These are phyloP conservation scores for Talaromyces pinophilus DNA, from an alignment of 2,329 filamentous ascomycete species.

Conservation along the genomic window DNA sequence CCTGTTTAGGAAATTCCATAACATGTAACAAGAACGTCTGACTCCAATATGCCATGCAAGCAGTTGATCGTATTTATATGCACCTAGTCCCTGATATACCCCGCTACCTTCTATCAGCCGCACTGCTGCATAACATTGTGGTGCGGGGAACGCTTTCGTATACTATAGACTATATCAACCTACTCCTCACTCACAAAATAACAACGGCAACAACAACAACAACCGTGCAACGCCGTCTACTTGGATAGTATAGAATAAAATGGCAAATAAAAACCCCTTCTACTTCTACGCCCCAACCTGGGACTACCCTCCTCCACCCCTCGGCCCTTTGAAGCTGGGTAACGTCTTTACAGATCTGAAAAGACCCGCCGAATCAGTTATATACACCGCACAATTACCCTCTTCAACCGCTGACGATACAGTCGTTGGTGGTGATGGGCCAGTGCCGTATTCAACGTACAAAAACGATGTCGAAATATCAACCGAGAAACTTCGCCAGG, in stretches of 20 bases:
- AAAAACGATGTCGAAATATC: background rate
- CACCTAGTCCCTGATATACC: background rate
- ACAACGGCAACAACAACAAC: background rate
- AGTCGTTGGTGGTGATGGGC: background rate
- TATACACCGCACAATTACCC: background rate
- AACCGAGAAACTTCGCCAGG: background rate
- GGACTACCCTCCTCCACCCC: background rate
- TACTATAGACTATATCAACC: background rate
- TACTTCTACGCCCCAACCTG: constrained; percentile 6
- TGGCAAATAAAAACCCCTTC: constrained; percentile 2
- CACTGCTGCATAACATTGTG: background rate
- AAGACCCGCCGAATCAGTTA: background rate
- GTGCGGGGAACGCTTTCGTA: background rate
- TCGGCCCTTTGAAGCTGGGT: background rate
- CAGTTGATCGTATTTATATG: background rate
- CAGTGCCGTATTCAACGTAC: background rate
- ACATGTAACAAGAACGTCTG: background rate
- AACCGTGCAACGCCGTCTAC: background rate
- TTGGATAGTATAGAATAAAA: background rate
- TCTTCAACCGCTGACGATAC: background rate
- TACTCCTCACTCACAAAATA: background rate
- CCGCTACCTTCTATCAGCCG: background rate
- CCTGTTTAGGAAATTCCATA: background rate
- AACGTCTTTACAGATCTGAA: background rate
- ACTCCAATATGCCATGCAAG: background rate